phyloP scores from a whole-genome alignment of 2,329 filamentous ascomycete genomes.

The Trichoderma koningiopsis region DNA sequence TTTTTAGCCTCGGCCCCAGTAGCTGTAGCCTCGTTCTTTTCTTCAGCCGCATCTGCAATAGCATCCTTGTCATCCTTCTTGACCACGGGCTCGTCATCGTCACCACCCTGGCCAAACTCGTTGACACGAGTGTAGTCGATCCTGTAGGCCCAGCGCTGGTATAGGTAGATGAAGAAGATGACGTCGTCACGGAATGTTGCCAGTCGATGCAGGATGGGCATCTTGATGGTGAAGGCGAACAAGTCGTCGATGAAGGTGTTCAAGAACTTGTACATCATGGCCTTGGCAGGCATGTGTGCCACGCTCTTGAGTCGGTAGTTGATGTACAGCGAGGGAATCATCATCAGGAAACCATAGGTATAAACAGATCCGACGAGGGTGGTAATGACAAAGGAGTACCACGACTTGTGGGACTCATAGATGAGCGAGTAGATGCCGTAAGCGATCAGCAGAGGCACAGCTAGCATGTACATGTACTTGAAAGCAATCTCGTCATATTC shows the following conservation, averaged over 20 bases:
- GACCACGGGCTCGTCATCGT: conserved; percentile 63
- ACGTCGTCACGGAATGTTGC: conserved; percentile 93
- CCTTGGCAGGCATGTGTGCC: conserved; percentile 94
- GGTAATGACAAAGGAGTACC: conserved; percentile 95
- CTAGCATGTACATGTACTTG: conserved; percentile 91
- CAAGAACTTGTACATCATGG: conserved; percentile 97
- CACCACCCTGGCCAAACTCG: conserved; percentile 97
- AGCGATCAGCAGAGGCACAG: conserved; percentile 82
- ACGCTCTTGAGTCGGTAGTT: conserved; percentile 97
- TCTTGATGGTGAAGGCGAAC: conserved; percentile 99
- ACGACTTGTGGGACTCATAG: conserved; percentile 95
- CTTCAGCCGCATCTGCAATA: conserved; percentile 40
- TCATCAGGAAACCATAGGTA: conserved; percentile 98
- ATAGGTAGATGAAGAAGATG: conserved; percentile 97
- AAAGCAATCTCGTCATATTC: conserved; percentile 98
- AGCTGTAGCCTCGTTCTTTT: conserved; percentile 47
- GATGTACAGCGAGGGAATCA: conserved; percentile 97
- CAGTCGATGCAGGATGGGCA: conserved; percentile 90
- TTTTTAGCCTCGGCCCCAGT: conserved; percentile 54
- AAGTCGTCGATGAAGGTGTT: conserved; percentile 99
- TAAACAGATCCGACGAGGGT: conserved; percentile 96
- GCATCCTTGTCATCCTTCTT: conserved; percentile 43
- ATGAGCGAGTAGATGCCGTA: conserved; percentile 90
- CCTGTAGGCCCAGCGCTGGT: conserved; percentile 91
- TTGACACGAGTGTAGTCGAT: conserved; percentile 91